Percentiles rank a stretch among this genome's conserved stretches.
Conservation (phyloP, 2,329 filamentous ascomycete species). For the Berkeleyomyces basicola region DNA sequence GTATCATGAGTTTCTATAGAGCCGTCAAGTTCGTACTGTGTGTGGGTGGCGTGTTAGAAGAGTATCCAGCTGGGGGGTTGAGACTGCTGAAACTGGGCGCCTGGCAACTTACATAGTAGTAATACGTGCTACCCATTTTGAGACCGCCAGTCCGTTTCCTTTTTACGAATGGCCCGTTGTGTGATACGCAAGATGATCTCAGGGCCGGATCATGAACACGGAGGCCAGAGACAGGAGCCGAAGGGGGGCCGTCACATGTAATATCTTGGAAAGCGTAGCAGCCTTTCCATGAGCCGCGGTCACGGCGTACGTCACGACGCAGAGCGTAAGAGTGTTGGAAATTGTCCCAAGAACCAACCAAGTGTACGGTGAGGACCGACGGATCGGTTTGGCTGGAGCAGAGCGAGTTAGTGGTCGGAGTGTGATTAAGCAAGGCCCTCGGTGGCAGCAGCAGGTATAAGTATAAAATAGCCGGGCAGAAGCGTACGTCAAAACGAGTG, state of each 20-base stretch:
- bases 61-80: neutral
- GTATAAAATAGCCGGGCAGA: neutral
- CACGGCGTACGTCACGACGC: constrained; percentile 61
- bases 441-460: neutral
- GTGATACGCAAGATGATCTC: neutral
- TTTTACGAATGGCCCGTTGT: neutral
- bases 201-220: neutral
- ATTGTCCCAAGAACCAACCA: constrained; percentile 93
- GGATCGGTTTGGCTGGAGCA: constrained; percentile 38
- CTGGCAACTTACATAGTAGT: constrained; percentile 64
- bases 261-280: constrained; percentile 79
- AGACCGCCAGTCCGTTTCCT: constrained; percentile 46
- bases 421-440: neutral
- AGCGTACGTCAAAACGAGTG: neutral
- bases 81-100: neutral
- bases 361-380: constrained; percentile 51
- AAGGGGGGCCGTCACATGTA: constrained; percentile 47
- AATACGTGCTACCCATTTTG: constrained; percentile 86
- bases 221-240: neutral
- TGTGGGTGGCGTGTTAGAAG: constrained; percentile 1
- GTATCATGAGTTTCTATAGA: constrained; percentile 62
- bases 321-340: constrained; percentile 65
- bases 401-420: neutral
- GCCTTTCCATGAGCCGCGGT: constrained; percentile 65
- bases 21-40: constrained; percentile 67